phyloP scores from a whole-genome alignment of 306 rosid species.

The Benincasa hispida region DNA sequence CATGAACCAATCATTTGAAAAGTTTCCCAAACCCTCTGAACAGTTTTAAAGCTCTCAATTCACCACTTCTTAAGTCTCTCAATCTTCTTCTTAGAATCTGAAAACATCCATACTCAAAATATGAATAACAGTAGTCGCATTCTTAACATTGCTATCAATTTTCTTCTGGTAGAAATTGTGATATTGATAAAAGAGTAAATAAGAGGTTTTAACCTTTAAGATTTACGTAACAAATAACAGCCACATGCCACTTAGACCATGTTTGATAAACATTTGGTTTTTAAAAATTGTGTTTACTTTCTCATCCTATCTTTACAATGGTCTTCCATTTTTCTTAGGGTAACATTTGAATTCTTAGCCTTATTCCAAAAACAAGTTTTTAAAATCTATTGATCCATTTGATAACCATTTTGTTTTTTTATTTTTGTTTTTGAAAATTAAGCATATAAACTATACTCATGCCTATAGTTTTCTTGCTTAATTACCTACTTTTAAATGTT shows the following conservation, averaged over 20 bases:
- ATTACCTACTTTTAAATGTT: too few relatives aligned
- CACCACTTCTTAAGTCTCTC: conserved; percentile 76
- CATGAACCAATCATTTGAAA: conserved; percentile 30
- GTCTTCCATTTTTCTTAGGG: too few relatives aligned
- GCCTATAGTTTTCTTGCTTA: too few relatives aligned
- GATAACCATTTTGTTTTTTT: too few relatives aligned
- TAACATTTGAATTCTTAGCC: too few relatives aligned
- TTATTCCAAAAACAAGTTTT: too few relatives aligned
- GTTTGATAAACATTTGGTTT: too few relatives aligned
- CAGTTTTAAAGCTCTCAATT: conserved; percentile 58
- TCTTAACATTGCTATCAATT: not conserved
- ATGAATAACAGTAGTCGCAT: not conserved
- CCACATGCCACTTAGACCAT: not conserved
- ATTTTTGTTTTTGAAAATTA: too few relatives aligned
- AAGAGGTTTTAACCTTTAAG: not conserved
- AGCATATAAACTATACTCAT: too few relatives aligned
- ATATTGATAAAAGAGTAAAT: not conserved
- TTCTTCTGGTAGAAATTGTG: not conserved
- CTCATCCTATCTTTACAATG: too few relatives aligned
- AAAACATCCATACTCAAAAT: conserved; percentile 9
- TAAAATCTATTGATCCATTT: too few relatives aligned
- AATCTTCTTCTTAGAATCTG: conserved; percentile 74
- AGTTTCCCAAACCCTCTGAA: conserved; percentile 59
- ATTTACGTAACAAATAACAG: not conserved
- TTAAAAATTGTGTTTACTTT: too few relatives aligned